phyloP scores from a whole-genome alignment of 2,329 filamentous ascomycete species.

The Cladosporium sp. region DNA sequence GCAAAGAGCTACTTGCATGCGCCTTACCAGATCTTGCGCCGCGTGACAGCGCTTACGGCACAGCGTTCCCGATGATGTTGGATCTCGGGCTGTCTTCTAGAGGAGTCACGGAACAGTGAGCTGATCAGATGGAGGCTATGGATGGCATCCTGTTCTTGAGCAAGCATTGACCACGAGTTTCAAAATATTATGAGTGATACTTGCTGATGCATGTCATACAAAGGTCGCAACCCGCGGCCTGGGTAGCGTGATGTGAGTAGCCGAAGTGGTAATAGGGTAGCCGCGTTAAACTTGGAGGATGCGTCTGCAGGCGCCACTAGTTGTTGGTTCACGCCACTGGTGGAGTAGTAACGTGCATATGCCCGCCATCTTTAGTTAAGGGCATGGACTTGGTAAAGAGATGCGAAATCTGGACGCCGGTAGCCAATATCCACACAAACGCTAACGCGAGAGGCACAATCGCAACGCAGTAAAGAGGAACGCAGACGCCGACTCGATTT shows the following conservation, averaged over 20 bases:
- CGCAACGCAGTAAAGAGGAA: not conserved
- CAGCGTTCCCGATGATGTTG: conserved; percentile 13
- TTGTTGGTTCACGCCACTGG: conserved; percentile 8
- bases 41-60: conserved; percentile 18
- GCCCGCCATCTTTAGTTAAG: conserved; percentile 11
- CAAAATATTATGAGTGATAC: not conserved
- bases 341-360: conserved; percentile 7
- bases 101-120: not conserved
- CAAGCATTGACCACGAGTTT: not conserved
- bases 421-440: not conserved
- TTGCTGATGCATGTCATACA: not conserved
- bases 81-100: not conserved
- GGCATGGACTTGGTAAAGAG: conserved; percentile 1
- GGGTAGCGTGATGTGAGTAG: not conserved
- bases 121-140: not conserved
- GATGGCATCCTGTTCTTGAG: not conserved
- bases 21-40: conserved; percentile 12
- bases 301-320: conserved; percentile 19
- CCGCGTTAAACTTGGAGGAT: conserved; percentile 12
- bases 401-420: not conserved
- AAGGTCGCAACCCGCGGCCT: not conserved
- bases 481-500: not conserved
- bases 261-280: not conserved
- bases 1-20: conserved; percentile 13
- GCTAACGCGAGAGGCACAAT: not conserved